A percentile compares a stretch with the other conserved stretches of the same genome.
These are phyloP conservation scores for Pleurotus sapidus DNA, from an alignment of 768 basidiomycete species.

Conservation along the genomic window DNA sequence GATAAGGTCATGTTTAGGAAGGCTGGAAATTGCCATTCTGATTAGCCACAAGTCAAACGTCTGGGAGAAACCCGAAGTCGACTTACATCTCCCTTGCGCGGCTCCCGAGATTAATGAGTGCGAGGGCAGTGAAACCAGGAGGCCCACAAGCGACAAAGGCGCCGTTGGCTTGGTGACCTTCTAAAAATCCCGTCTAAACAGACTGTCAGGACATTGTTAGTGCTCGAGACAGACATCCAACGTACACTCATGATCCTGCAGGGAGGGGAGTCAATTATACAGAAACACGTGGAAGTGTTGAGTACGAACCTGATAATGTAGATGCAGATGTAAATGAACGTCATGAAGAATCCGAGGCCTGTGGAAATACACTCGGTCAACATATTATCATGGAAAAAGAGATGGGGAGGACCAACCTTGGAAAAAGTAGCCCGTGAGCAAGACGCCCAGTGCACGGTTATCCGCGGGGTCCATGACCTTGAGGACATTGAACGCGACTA, in stretches of 20 bases:
- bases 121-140: slow-evolving; percentile 47
- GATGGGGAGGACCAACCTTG: slow-evolving; percentile 27
- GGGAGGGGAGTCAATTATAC: background rate
- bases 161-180: slow-evolving; percentile 45
- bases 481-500: slow-evolving; percentile 43
- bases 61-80: background rate
- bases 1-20: slow-evolving; percentile 31
- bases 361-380: background rate
- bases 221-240: background rate
- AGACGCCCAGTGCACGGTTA: slow-evolving; percentile 35
- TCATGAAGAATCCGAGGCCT: slow-evolving; percentile 47
- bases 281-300: background rate
- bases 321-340: slow-evolving; percentile 48
- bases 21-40: slow-evolving; percentile 15
- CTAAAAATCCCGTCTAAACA: slow-evolving; percentile 40
- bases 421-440: slow-evolving; percentile 44
- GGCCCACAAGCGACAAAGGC: slow-evolving; percentile 48
- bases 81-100: slow-evolving; percentile 34
- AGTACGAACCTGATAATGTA: slow-evolving; percentile 38
- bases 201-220: too few species aligned
- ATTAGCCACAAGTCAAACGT: background rate
- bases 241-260: slow-evolving; percentile 38
- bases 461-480: slow-evolving; percentile 32
- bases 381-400: background rate
- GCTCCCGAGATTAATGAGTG: slow-evolving; percentile 41